Evolutionary conservation across 2,329 filamentous ascomycete genomes (phyloP).

Genomic region (Hortaea werneckii): DNA sequence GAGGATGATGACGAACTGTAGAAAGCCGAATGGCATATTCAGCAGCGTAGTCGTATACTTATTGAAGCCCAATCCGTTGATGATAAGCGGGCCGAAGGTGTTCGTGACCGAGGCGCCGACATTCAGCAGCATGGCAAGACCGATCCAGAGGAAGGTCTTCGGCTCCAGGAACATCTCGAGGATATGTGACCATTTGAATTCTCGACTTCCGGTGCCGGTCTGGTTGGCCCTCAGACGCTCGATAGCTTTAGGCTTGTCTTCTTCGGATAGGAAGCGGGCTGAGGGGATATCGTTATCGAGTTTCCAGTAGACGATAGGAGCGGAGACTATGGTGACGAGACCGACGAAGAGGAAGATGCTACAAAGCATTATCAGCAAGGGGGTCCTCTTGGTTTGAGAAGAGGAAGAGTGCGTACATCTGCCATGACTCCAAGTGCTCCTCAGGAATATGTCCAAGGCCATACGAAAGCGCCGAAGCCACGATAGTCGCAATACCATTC

Average conservation of each 20-base stretch:
- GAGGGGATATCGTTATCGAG: constrained; percentile 51
- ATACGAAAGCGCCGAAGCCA: constrained; percentile 50
- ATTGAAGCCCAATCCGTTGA: constrained; percentile 37
- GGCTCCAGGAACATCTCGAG: constrained; percentile 41
- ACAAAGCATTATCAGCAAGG: constrained; percentile 55
- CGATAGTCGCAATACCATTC: constrained; percentile 52
- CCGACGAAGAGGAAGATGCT: constrained; percentile 52
- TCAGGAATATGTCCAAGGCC: constrained; percentile 49
- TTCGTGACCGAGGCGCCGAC: constrained; percentile 50
- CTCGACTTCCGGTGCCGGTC: constrained; percentile 45
- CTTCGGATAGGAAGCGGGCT: constrained; percentile 33
- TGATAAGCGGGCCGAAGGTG: constrained; percentile 37
- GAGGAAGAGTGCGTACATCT: constrained; percentile 26
- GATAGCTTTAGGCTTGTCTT: constrained; percentile 39
- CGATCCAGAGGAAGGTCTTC: constrained; percentile 49
- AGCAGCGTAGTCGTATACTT: constrained; percentile 44
- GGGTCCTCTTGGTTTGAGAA: constrained; percentile 39
- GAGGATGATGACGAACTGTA: constrained; percentile 50
- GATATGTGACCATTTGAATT: constrained; percentile 32
- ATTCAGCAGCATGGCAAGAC: constrained; percentile 52
- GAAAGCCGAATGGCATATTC: constrained; percentile 46
- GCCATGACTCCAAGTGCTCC: constrained; percentile 38
- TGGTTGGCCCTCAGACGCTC: constrained; percentile 42
- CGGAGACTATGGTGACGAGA: constrained; percentile 48
- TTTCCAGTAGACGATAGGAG: constrained; percentile 49